A percentile compares a stretch with the other conserved stretches of the same genome.
These are phyloP conservation scores for Artomyces pyxidatus DNA, from an alignment of 768 basidiomycete genomes.

Conservation along the genomic window DNA sequence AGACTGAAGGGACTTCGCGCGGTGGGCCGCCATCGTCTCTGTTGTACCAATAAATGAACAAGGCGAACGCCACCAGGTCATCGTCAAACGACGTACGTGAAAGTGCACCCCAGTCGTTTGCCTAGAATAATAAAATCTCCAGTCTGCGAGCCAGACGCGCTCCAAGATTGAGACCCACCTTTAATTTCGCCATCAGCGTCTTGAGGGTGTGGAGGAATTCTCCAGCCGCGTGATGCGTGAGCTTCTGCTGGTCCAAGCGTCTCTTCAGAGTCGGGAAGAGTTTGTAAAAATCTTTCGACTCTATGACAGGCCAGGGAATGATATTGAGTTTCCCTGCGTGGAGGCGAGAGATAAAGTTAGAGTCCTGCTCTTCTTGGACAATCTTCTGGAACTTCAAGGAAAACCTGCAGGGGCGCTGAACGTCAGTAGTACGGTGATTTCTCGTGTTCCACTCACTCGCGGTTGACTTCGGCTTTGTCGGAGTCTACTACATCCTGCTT, in stretches of 20 bases:
- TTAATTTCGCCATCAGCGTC: constrained; percentile 60
- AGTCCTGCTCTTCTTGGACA: constrained; percentile 51
- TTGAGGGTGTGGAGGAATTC: constrained; percentile 52
- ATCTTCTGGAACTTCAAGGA: constrained; percentile 51
- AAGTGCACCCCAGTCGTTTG: constrained; percentile 58
- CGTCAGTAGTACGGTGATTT: background rate
- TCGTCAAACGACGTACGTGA: constrained; percentile 37
- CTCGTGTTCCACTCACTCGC: constrained; percentile 39
- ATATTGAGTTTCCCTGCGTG: constrained; percentile 49
- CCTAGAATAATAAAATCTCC: constrained; percentile 24
- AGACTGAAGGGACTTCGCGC: constrained; percentile 27
- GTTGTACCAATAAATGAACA: background rate
- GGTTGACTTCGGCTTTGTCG: constrained; percentile 48
- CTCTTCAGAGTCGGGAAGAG: constrained; percentile 42
- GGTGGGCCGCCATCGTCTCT: constrained; percentile 44
- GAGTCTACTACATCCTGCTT: constrained; percentile 54
- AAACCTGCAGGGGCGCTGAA: constrained; percentile 31
- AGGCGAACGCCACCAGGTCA: background rate
- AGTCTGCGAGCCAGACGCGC: background rate
- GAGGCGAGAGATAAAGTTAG: constrained; percentile 54
- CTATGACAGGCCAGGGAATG: constrained; percentile 62
- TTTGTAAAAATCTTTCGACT: constrained; percentile 50
- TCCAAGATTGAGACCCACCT: constrained; percentile 27
- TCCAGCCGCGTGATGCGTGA: constrained; percentile 43
- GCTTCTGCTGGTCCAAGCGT: constrained; percentile 37